Evolutionary conservation across 2,329 filamentous ascomycete species (phyloP).

Genomic region (Neonectria hederae): DNA sequence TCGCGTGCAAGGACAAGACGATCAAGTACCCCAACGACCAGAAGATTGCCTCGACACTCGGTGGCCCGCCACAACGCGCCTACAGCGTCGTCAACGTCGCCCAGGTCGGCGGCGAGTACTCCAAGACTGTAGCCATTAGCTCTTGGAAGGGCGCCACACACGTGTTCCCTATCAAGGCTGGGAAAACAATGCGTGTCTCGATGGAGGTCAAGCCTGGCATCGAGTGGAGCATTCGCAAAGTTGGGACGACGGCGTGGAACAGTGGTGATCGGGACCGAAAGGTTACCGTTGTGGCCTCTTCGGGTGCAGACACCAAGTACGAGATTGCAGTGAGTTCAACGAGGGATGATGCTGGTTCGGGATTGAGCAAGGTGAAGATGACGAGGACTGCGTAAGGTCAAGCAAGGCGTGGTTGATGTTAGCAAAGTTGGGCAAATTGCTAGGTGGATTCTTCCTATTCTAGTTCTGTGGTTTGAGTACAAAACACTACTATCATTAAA

Average conservation of each 20-base stretch:
- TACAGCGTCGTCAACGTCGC: constrained; percentile 6
- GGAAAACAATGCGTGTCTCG: constrained; percentile 17
- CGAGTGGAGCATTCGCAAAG: constrained; percentile 26
- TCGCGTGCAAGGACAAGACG: constrained; percentile 26
- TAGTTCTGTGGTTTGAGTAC: no score
- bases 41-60: constrained; percentile 13
- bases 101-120: constrained; percentile 5
- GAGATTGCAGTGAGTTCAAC: constrained; percentile 23
- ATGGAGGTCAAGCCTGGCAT: constrained; percentile 18
- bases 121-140: constrained; percentile 9
- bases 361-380: constrained; percentile 26
- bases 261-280: constrained; percentile 6
- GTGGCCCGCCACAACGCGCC: constrained; percentile 3
- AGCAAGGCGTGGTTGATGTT: neutral
- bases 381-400: constrained; percentile 11
- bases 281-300: constrained; percentile 13
- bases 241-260: constrained; percentile 20
- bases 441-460: no score
- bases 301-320: constrained; percentile 20
- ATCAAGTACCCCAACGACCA: constrained; percentile 25
- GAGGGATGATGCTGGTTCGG: constrained; percentile 19
- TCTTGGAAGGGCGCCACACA: constrained; percentile 20
- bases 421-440: neutral
- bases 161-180: constrained; percentile 20
- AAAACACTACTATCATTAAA: no score